Percentiles rank a stretch among this genome's conserved stretches.
Evolutionary conservation across 257 asterid species (phyloP).

Genomic region (Solanum sparsipilum): DNA sequence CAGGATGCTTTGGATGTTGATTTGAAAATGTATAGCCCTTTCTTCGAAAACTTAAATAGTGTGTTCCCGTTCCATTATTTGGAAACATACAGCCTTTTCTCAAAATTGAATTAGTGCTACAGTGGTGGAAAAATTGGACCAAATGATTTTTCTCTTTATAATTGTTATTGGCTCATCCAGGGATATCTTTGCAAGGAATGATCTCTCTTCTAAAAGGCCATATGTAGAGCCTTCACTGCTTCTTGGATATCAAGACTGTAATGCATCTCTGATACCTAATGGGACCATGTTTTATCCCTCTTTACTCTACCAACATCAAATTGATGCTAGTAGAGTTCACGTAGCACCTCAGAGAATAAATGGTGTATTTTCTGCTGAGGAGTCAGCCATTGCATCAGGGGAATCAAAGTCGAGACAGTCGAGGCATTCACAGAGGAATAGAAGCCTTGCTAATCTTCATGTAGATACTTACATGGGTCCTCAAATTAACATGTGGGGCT

Average conservation of each 20-base stretch:
- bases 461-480: constrained; percentile 17
- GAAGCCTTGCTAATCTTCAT: constrained; percentile 18
- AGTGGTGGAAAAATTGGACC: not conserved
- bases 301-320: constrained; percentile 48
- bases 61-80: constrained; percentile 2
- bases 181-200: constrained; percentile 33
- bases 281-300: constrained; percentile 52
- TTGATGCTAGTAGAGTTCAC: constrained; percentile 52
- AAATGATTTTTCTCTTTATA: not conserved
- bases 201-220: constrained; percentile 31
- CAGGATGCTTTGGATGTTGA: constrained; percentile 32
- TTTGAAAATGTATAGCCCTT: constrained; percentile 25
- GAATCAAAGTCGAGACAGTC: constrained; percentile 25
- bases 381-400: constrained; percentile 19
- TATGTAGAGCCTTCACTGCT: constrained; percentile 34
- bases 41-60: not conserved
- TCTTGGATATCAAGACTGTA: constrained; percentile 29
- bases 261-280: constrained; percentile 29
- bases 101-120: not conserved
- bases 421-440: constrained; percentile 21
- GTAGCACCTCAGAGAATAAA: constrained; percentile 30
- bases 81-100: not conserved
- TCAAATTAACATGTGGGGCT: constrained; percentile 32
- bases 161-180: constrained; percentile 31
- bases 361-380: constrained; percentile 18